Conservation (phyloP, 2,329 filamentous ascomycete species). For the Pseudogymnoascus sp. region DNA sequence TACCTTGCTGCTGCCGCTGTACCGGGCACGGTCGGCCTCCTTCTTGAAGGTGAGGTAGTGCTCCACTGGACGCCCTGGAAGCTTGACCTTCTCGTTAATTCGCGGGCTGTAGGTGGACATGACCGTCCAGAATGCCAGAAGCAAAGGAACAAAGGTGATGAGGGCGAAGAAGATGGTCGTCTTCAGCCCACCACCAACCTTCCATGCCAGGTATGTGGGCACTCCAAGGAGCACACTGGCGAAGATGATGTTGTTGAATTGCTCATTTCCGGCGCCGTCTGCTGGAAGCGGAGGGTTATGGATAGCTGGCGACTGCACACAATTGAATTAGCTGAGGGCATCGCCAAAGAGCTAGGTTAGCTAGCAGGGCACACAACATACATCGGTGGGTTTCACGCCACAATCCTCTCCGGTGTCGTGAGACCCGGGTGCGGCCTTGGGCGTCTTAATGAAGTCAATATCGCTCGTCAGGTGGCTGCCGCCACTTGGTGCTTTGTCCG, state of each 20-base stretch:
- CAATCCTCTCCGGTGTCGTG: slow-evolving; percentile 24
- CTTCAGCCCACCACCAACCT: slow-evolving; percentile 20
- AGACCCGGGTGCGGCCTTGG: slow-evolving; percentile 20
- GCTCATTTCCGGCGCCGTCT: slow-evolving; percentile 25
- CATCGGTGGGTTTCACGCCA: slow-evolving; percentile 25
- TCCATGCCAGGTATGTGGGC: slow-evolving; percentile 21
- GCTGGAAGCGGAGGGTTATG: slow-evolving; percentile 23
- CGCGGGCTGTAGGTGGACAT: slow-evolving; percentile 23
- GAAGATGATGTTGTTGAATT: slow-evolving; percentile 26
- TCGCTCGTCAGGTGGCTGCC: slow-evolving; percentile 15
- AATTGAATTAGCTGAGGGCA: neutral
- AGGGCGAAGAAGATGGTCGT: slow-evolving; percentile 20
- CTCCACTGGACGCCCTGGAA: slow-evolving; percentile 25
- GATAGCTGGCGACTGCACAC: slow-evolving; percentile 26
- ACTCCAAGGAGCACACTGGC: slow-evolving; percentile 20
- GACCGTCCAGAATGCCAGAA: slow-evolving; percentile 24
- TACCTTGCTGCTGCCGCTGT: slow-evolving; percentile 26
- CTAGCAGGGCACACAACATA: slow-evolving; percentile 16
- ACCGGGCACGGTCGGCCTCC: slow-evolving; percentile 24
- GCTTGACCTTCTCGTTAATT: slow-evolving; percentile 27
- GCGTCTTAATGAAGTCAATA: slow-evolving; percentile 28
- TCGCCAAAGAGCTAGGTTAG: slow-evolving; percentile 9
- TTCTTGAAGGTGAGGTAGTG: slow-evolving; percentile 29
- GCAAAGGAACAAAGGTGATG: slow-evolving; percentile 20
- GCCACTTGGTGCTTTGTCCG: slow-evolving; percentile 35